Base-by-base conservation (phyloP, 2,329 filamentous ascomycete species). In the Pseudogymnoascus sp. region DNA sequence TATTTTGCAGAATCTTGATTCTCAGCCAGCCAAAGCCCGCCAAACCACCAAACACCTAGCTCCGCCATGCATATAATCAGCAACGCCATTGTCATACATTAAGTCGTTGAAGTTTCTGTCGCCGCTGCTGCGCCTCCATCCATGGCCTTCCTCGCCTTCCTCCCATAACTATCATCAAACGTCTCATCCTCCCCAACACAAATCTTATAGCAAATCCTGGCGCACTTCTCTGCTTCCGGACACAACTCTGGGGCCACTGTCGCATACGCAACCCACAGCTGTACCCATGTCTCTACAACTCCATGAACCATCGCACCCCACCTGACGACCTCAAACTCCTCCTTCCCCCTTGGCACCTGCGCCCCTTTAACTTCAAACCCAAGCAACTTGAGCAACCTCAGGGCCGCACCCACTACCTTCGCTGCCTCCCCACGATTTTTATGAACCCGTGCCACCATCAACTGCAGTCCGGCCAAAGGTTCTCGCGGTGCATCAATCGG, bases 141-240 rank as follows among this genome's bases (percentile, higher is more conserved):
- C 48, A 55, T 55, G 17, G 48, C 48, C 7, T 55, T 55, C 27
- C n/a, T 55, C 48, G 48, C 48, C 7, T 55, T 55, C 77, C 48
- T 27, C 48, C 48, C 35, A 60, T 63, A 36, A 12, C 59, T 63
- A 25, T 64, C 60, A 17, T 69, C 69, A 64, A 73, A 75, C 4
- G 68, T 72, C 31, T 67, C 68, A 51, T 74, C 71, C 63, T 76
- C 74, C 0, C 74, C 73, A 33, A 75, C 64, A 42, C 69, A 66
- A 1, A 76, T 70, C 51, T 59, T 67, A 63, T 74, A 76, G n/a
- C 67, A 64, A 2, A 67, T 59, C 21, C 60, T 72, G 2, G 74
- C 73, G 67, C 73, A 75, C 6, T 64, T 36, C 13, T 69, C 64
- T 9, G 73, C 72, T 39, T 66, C 61, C 15, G n/a, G 33, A 12